Evolutionary conservation across 2,329 filamentous ascomycete species (phyloP).

Genomic region (Sarocladium strictum): DNA sequence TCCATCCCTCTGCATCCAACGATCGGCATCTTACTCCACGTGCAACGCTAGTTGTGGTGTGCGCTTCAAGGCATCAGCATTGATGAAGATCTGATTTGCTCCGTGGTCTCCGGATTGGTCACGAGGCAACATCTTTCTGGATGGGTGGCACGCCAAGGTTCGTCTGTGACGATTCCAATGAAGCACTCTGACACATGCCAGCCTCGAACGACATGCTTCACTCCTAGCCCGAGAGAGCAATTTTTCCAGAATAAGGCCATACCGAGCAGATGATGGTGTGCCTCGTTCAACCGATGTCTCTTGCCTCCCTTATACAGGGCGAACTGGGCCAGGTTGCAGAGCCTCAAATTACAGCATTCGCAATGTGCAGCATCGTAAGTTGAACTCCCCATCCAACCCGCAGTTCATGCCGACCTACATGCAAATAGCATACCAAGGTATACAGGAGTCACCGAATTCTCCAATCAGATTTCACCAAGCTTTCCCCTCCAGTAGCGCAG

Average conservation of each 20-base stretch:
- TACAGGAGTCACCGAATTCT: background rate
- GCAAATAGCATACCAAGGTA: too few relatives aligned
- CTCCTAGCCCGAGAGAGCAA: too few relatives aligned
- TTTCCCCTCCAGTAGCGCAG: background rate
- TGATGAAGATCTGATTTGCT: background rate
- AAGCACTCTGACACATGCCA: background rate
- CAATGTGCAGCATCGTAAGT: too few relatives aligned
- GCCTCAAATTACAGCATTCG: too few relatives aligned
- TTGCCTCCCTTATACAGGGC: background rate
- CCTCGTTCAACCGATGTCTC: background rate
- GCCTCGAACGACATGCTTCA: too few relatives aligned
- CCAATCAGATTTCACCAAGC: background rate
- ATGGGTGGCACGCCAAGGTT: background rate
- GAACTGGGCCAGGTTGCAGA: background rate
- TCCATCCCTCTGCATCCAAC: background rate
- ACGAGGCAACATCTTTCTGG: background rate
- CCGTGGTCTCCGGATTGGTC: background rate
- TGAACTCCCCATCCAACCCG: too few relatives aligned
- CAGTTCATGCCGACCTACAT: too few relatives aligned
- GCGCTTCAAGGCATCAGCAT: background rate
- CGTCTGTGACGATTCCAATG: background rate
- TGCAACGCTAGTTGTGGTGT: background rate
- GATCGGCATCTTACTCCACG: background rate
- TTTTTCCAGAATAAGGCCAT: background rate
- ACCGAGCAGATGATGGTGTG: background rate